These are phyloP conservation scores for Salvia sclarea DNA, from an alignment of 305 asterid species.

Conservation along the genomic window DNA sequence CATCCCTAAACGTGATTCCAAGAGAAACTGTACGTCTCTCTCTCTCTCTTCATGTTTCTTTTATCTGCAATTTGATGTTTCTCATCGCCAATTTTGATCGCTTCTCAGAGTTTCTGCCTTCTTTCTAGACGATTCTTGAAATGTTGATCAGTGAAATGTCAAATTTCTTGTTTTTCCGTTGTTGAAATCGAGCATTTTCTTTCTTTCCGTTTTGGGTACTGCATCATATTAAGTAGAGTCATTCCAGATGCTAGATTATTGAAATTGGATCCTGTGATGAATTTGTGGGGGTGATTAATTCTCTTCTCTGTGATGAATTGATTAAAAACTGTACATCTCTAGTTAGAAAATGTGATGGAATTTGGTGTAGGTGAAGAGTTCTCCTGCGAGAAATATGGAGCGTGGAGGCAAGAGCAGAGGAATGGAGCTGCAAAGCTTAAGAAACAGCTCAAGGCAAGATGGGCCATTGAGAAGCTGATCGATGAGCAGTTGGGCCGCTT, in stretches of 20 bases:
- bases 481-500: slow-evolving; percentile 58
- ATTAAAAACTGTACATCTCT: too few species aligned
- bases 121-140: neutral
- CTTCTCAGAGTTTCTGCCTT: neutral
- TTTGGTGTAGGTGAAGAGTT: slow-evolving; percentile 31
- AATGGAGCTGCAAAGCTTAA: slow-evolving; percentile 61
- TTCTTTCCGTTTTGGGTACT: neutral
- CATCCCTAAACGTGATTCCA: slow-evolving; percentile 38
- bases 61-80: neutral
- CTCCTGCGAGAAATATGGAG: slow-evolving; percentile 50
- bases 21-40: slow-evolving; percentile 38
- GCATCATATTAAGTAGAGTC: neutral
- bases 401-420: slow-evolving; percentile 72
- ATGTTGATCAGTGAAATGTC: slow-evolving; percentile 3
- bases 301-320: too few species aligned
- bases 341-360: too few species aligned
- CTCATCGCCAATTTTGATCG: neutral
- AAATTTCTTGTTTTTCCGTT: slow-evolving; percentile 1
- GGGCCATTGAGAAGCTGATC: slow-evolving; percentile 64
- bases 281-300: too few species aligned
- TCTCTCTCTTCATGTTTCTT: neutral
- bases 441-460: slow-evolving; percentile 69
- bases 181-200: neutral
- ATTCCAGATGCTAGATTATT: slow-evolving; percentile 8
- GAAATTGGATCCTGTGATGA: neutral